A percentile compares a stretch with the other conserved stretches of the same genome.
These are phyloP conservation scores for Alternaria gaisen DNA, from an alignment of 2,329 filamentous ascomycete species.

Conservation along the genomic window DNA sequence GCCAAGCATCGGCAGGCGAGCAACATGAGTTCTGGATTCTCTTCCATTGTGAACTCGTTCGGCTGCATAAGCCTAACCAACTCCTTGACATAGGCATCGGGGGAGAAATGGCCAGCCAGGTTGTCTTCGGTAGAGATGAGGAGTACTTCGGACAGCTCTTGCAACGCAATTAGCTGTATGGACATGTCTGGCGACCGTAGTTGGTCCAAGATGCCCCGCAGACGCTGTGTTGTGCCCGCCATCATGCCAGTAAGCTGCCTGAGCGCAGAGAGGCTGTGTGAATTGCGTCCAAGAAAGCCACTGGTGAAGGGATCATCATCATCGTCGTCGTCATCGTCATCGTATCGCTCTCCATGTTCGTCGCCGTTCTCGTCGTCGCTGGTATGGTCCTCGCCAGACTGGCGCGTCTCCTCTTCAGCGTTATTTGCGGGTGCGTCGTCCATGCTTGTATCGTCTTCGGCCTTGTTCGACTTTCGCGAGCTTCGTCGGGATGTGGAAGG, in stretches of 20 bases:
- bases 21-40: slow-evolving; percentile 97
- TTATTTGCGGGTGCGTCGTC: slow-evolving; percentile 72
- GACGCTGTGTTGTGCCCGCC: slow-evolving; percentile 79
- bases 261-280: slow-evolving; percentile 73
- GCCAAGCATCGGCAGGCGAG: slow-evolving; percentile 94
- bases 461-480: slow-evolving; percentile 49
- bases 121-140: slow-evolving; percentile 97
- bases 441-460: slow-evolving; percentile 74
- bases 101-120: slow-evolving; percentile 90
- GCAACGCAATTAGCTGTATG: slow-evolving; percentile 87
- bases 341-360: slow-evolving; percentile 54
- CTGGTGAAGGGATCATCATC: slow-evolving; percentile 66
- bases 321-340: slow-evolving; percentile 61
- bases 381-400: slow-evolving; percentile 48
- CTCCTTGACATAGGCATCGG: slow-evolving; percentile 95
- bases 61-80: slow-evolving; percentile 91
- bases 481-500: slow-evolving; percentile 45
- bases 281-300: slow-evolving; percentile 72
- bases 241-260: slow-evolving; percentile 88
- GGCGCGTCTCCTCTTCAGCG: slow-evolving; percentile 58
- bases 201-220: slow-evolving; percentile 69
- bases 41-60: slow-evolving; percentile 82
- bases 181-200: slow-evolving; percentile 85
- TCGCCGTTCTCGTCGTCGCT: slow-evolving; percentile 64
- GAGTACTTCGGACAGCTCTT: slow-evolving; percentile 91